Evolutionary conservation across 805 yeast species (phyloP).

Genomic region (Ascoidea asiatica): DNA sequence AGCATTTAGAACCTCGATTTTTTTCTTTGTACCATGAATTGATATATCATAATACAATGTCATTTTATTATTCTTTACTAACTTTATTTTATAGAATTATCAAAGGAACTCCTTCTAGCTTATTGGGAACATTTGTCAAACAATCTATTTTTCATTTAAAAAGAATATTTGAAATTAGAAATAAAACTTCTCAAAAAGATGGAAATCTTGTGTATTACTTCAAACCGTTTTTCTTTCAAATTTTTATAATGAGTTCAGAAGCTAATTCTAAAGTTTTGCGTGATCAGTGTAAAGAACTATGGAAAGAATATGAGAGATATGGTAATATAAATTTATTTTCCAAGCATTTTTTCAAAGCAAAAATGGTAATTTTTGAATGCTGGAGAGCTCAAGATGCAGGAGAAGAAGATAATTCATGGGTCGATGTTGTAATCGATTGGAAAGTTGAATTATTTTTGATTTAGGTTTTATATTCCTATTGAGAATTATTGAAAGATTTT

Average conservation of each 20-base stretch:
- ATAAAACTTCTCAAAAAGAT: not conserved
- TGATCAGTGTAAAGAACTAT: not conserved
- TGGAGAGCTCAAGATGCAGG: not conserved
- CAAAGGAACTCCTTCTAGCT: not conserved
- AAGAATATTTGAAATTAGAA: not conserved
- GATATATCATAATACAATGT: conserved; percentile 65
- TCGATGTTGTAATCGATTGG: not conserved
- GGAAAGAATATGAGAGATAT: not conserved
- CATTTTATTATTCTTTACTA: conserved; percentile 59
- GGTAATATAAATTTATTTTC: not conserved
- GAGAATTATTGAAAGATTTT: not conserved
- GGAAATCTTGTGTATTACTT: not conserved
- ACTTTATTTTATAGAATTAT: conserved; percentile 44
- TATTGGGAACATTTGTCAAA: not conserved
- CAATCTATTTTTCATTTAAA: not conserved
- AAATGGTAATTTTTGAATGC: not conserved
- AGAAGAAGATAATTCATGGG: not conserved
- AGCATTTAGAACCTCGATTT: conserved; percentile 2
- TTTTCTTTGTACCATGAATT: conserved; percentile 37
- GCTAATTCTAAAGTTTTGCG: not conserved
- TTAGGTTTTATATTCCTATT: no score
- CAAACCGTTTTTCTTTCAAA: not conserved
- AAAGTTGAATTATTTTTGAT: no score
- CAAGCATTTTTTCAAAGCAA: not conserved
- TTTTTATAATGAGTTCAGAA: not conserved